Evolutionary conservation across 805 yeast genomes (phyloP), one percentile per base, ranked within the genome.

Genomic region (Wickerhamiella bombiphila): DNA sequence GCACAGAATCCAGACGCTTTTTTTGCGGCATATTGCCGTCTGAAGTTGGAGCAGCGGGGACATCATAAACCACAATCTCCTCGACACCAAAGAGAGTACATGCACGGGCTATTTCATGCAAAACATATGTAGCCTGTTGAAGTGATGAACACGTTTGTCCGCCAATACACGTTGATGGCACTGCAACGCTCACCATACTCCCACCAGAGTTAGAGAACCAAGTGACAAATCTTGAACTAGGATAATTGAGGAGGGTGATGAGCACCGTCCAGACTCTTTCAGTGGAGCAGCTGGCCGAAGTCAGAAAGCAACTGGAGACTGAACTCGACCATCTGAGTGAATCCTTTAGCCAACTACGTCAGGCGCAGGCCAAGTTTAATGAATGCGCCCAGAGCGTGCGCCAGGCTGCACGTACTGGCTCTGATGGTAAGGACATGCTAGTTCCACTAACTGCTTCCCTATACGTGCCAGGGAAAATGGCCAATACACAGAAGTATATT

Each of bases 391-490:
- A 65, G 29, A 78, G 83, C 45, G 75, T 91, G 34, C 70, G 72
- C 38, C 62, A 65, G 28, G 65, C 80, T 42, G 52, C 69, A 5
- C 46, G 47, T 18, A 48, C 55, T 13, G 61, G 61, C 26, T 57
- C 57, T 35, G 70, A 68, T 17, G 61, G 66, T 1, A 60, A 68
- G 33, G 69, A 72, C 24, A 56, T 88, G 16, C 63, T 91, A 44
- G 82, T 91, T 1, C 98, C 98, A 4, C 66, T 93, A 43, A 82
- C 97, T 0, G 68, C 85, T 15, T 82, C 95, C 0, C 62, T 91
- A 29, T 91, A 91, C 48, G 78, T 91, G 20, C 94, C 95, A 3
- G 98, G 97, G 2, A 70, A 64, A 38, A 68, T 81, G 36, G 64
- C 66, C 32, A 72, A 78, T 41, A 68, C 68, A 36, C 69, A 76